Evolutionary conservation across 2,329 filamentous ascomycete species (phyloP).

Genomic region (Pseudopithomyces chartarum): DNA sequence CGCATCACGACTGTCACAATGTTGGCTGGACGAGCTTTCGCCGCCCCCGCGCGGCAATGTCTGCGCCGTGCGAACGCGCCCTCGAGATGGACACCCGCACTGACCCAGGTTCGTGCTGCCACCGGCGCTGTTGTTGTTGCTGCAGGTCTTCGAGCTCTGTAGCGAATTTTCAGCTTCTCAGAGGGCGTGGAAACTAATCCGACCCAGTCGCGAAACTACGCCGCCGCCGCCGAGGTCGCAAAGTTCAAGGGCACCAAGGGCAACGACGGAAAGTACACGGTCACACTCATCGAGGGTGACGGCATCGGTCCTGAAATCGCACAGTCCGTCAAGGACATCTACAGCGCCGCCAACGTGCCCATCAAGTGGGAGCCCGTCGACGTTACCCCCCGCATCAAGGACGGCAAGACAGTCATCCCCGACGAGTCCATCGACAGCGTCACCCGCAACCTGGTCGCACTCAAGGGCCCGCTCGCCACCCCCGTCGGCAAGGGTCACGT

Average conservation of each 20-base stretch:
- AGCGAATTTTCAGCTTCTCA: not conserved
- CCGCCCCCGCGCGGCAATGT: conserved; percentile 78
- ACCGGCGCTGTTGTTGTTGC: conserved; percentile 2
- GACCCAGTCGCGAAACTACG: conserved; percentile 7
- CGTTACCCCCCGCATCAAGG: conserved; percentile 89
- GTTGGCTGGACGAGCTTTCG: conserved; percentile 80
- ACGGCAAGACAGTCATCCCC: conserved; percentile 95
- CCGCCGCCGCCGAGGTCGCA: conserved; percentile 62
- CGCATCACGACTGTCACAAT: conserved; percentile 61
- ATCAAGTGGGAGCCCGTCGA: conserved; percentile 98
- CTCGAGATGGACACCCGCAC: conserved; percentile 53
- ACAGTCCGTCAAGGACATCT: conserved; percentile 98
- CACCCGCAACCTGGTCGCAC: conserved; percentile 91
- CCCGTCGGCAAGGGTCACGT: conserved; percentile 99
- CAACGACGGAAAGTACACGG: conserved; percentile 89
- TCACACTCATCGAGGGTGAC: conserved; percentile 97
- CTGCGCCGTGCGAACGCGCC: conserved; percentile 66
- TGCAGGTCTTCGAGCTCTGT: not conserved
- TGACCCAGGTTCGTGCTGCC: conserved; percentile 61
- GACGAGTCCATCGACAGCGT: conserved; percentile 93
- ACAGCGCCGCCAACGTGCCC: conserved; percentile 90
- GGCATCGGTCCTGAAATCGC: conserved; percentile 98
- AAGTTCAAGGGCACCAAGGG: conserved; percentile 93
- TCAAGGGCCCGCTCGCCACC: conserved; percentile 98
- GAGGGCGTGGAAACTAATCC: not conserved